Percentiles rank a stretch among this genome's conserved stretches.
These are phyloP conservation scores for Diaporthe sp. DNA, from an alignment of 2,329 filamentous ascomycete genomes.

Conservation along the genomic window DNA sequence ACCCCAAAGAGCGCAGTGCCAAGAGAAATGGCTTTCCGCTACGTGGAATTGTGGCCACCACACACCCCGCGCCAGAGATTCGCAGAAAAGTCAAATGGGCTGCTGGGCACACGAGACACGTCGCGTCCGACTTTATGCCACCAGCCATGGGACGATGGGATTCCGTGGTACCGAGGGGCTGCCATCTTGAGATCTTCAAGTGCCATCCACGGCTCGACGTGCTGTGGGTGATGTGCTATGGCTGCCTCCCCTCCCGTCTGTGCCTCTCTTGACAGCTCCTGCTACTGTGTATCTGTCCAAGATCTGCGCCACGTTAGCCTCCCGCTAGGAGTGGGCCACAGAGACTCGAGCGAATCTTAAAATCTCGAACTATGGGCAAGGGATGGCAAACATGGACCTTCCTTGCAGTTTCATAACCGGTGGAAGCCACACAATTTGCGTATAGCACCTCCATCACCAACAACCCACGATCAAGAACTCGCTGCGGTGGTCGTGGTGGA, in stretches of 20 bases:
- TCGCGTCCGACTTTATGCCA: slow-evolving; percentile 14
- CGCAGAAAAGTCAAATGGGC: background rate
- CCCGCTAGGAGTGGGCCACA: background rate
- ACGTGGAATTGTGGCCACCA: slow-evolving; percentile 4
- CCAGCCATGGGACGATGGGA: background rate
- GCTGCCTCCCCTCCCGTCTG: slow-evolving; percentile 25
- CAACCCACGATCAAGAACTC: too few relatives aligned
- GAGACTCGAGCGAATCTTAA: slow-evolving; percentile 23
- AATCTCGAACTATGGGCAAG: background rate
- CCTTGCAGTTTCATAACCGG: slow-evolving; percentile 20
- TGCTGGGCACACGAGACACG: slow-evolving; percentile 21
- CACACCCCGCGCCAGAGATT: too few relatives aligned
- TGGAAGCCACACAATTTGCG: slow-evolving; percentile 26
- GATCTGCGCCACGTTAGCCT: slow-evolving; percentile 6
- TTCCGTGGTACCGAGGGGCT: slow-evolving; percentile 12
- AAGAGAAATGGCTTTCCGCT: slow-evolving; percentile 22
- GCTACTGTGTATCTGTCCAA: background rate
- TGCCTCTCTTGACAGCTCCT: slow-evolving; percentile 25
- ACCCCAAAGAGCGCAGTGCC: slow-evolving; percentile 4
- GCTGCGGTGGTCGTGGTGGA: background rate
- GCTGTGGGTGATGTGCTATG: background rate
- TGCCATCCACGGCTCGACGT: background rate
- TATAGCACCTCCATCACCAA: slow-evolving; percentile 1
- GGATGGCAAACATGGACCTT: background rate
- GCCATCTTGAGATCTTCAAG: background rate